Percentiles rank a stretch among this genome's conserved stretches.
These are phyloP conservation scores for Radiomyces spectabilis DNA, from an alignment of 192 early-diverging fungal species.

Conservation along the genomic window DNA sequence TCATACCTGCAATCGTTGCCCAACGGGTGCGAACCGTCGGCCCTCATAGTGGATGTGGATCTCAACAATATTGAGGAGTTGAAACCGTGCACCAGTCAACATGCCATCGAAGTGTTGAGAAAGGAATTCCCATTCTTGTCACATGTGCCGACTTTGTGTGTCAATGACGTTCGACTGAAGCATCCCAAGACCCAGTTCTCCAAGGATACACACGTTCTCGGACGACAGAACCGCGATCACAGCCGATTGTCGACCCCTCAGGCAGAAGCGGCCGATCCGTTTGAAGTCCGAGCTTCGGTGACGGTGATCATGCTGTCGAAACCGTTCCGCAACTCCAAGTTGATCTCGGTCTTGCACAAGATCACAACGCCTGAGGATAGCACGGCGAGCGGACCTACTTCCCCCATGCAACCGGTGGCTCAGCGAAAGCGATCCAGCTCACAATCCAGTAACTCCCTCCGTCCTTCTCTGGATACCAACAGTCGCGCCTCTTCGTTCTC, in stretches of 20 bases:
- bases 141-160: not conserved
- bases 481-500: too few relatives aligned
- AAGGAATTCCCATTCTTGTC: too few relatives aligned
- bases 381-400: too few relatives aligned
- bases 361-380: too few relatives aligned
- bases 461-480: too few relatives aligned
- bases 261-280: not conserved
- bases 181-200: not conserved
- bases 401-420: too few relatives aligned
- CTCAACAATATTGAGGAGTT: not conserved
- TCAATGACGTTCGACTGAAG: not conserved
- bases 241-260: too few relatives aligned
- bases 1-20: not conserved
- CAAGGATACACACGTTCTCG: not conserved
- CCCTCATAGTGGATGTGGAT: conserved; percentile 10
- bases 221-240: too few relatives aligned
- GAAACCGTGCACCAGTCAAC: not conserved
- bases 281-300: not conserved
- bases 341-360: conserved; percentile 2
- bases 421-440: too few relatives aligned
- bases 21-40: not conserved
- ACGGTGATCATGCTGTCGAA: conserved; percentile 1
- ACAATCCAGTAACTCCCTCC: too few relatives aligned
- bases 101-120: too few relatives aligned
- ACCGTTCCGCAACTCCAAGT: conserved; percentile 14